Base-by-base conservation (phyloP, 1,284 basidiomycete species). In the Earliella scabrosa region DNA sequence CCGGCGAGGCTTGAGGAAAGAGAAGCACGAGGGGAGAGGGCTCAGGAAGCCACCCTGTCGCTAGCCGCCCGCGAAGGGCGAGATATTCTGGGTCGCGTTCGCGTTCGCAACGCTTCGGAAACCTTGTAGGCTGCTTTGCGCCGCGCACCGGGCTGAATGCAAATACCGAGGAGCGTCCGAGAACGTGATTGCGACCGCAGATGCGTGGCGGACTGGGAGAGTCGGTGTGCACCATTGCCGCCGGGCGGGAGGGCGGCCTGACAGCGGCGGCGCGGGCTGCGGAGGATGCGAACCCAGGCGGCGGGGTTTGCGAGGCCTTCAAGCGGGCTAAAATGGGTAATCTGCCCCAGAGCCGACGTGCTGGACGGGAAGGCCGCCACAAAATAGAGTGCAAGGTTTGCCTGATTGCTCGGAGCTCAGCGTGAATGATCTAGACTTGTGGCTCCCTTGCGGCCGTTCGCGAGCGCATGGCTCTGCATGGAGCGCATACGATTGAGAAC, bases 371-470 rank as follows among this genome's bases (percentile, higher is more conserved):
- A 27, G 45, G 49, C 35, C 20, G 43, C 51, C 47, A 45, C 47
- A 40, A 45, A 48, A 58, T 54, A 58, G 56, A 58, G 56, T 58
- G 50, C 43, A 54, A 58, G 52, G 48, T 58, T 54, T 49, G 34
- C 24, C 39, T 38, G 43, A 41, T 32, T n/a, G 41, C 29, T 31
- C 29, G 29, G 29, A 13, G 13, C 13, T 7, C 29, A 31, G 6
- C 29, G 29, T n/a, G n/a, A n/a, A n/a, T n/a, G n/a, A n/a, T n/a
- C n/a, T n/a, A n/a, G n/a, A n/a, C n/a, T n/a, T n/a, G n/a, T n/a
- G n/a, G n/a, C n/a, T n/a, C n/a, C n/a, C n/a, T n/a, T n/a, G n/a
- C n/a, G n/a, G n/a, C n/a, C n/a, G n/a, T n/a, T n/a, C n/a, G n/a
- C n/a, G n/a, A n/a, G n/a, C n/a, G n/a, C n/a, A n/a, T n/a, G n/a